These are phyloP conservation scores for Silene noctiflora DNA, from an alignment of 179 eudicot genomes.

Conservation along the genomic window DNA sequence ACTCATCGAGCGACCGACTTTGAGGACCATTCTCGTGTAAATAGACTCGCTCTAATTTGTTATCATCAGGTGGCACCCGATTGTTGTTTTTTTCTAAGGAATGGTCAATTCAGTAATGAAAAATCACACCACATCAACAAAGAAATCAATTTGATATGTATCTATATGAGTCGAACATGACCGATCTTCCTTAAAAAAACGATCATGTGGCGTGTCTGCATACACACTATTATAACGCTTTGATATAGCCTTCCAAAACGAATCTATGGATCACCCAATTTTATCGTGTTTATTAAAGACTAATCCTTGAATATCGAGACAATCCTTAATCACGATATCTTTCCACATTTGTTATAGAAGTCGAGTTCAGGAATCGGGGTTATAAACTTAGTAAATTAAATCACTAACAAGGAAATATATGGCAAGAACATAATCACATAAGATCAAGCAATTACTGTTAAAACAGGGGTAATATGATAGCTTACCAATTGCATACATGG, in stretches of 20 bases:
- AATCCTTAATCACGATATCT: neutral
- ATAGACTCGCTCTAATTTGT: neutral
- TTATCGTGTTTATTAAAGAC: neutral
- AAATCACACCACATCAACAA: neutral
- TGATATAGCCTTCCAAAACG: too few species aligned
- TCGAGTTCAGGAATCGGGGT: neutral
- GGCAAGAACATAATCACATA: neutral
- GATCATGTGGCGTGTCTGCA: too few species aligned
- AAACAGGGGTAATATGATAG: constrained; percentile 13
- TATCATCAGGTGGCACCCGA: neutral
- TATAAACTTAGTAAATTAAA: neutral
- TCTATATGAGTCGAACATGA: too few species aligned
- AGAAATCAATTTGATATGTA: neutral
- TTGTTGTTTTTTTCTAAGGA: neutral
- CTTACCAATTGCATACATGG: constrained; percentile 85
- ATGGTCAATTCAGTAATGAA: neutral
- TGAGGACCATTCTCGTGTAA: neutral
- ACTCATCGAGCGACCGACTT: neutral
- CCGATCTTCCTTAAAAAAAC: too few species aligned
- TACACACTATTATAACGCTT: too few species aligned
- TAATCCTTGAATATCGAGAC: neutral
- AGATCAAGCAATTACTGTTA: constrained; percentile 6
- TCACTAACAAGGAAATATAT: neutral
- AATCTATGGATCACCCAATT: too few species aligned
- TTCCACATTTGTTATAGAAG: neutral